phyloP scores from a whole-genome alignment of 306 rosid species.

The Glycine tomentella region DNA sequence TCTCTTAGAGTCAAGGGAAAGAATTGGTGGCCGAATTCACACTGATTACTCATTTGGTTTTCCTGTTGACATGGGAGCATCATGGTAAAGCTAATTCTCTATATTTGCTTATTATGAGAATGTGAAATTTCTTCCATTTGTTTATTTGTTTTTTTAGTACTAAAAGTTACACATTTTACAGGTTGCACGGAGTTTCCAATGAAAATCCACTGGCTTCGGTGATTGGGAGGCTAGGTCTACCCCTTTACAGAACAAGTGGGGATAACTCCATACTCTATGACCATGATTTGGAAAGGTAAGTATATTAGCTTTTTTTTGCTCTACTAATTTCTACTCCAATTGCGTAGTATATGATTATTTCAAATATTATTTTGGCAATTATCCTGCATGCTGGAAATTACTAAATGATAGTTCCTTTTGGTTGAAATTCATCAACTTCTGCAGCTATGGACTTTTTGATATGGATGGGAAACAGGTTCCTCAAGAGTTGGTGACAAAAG shows the following conservation, averaged over 20 bases:
- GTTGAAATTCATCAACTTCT: conserved; percentile 6
- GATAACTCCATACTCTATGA: conserved; percentile 94
- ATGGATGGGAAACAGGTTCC: conserved; percentile 95
- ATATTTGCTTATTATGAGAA: background rate
- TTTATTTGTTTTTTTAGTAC: background rate
- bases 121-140: background rate
- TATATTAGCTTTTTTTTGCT: conserved; percentile 32
- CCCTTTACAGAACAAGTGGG: conserved; percentile 89
- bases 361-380: background rate
- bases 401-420: conserved; percentile 11
- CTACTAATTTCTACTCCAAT: conserved; percentile 36
- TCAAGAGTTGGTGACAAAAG: conserved; percentile 81
- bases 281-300: conserved; percentile 90
- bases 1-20: conserved; percentile 85
- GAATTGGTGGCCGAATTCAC: conserved; percentile 88
- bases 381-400: background rate
- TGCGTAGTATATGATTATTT: background rate
- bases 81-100: conserved; percentile 64
- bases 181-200: conserved; percentile 94
- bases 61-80: conserved; percentile 93
- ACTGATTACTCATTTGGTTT: conserved; percentile 90
- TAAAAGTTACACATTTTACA: conserved; percentile 43
- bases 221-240: conserved; percentile 80
- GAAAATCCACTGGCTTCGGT: conserved; percentile 93
- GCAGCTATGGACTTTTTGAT: conserved; percentile 93